phyloP scores from a whole-genome alignment of 176 grass and related monocot genomes.

The Typha latifolia region DNA sequence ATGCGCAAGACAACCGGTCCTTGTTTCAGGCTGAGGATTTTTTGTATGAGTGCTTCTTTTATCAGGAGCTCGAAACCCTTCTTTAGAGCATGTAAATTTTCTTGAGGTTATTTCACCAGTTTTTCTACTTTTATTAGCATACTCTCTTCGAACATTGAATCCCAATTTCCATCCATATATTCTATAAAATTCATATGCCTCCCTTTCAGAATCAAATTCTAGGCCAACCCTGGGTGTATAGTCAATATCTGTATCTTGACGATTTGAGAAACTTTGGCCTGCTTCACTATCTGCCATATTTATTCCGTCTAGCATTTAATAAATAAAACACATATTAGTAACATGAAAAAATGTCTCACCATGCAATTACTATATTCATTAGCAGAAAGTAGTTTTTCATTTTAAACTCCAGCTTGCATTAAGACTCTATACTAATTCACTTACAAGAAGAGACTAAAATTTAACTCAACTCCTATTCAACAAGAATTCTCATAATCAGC shows the following conservation, averaged over 20 bases:
- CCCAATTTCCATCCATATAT: slow-evolving; percentile 48
- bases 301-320: background rate
- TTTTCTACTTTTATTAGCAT: slow-evolving; percentile 43
- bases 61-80: slow-evolving; percentile 24
- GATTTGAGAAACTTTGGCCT: background rate
- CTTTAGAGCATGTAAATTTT: slow-evolving; percentile 47
- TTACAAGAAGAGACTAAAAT: no score
- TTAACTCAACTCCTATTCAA: no score
- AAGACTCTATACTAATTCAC: no score
- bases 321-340: no score
- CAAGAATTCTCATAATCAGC: no score
- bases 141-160: slow-evolving; percentile 46
- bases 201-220: slow-evolving; percentile 44
- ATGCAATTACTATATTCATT: no score
- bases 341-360: no score
- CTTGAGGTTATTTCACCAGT: slow-evolving; percentile 46
- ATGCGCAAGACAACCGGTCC: slow-evolving; percentile 51
- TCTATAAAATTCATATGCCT: slow-evolving; percentile 52
- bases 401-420: no score
- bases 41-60: slow-evolving; percentile 29
- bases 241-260: background rate
- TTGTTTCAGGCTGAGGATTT: slow-evolving; percentile 25
- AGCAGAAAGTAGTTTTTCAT: no score
- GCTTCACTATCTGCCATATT: background rate
- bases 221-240: slow-evolving; percentile 36